phyloP scores from a whole-genome alignment of 805 yeast genomes.

The Tanozyma kutaoensis region DNA sequence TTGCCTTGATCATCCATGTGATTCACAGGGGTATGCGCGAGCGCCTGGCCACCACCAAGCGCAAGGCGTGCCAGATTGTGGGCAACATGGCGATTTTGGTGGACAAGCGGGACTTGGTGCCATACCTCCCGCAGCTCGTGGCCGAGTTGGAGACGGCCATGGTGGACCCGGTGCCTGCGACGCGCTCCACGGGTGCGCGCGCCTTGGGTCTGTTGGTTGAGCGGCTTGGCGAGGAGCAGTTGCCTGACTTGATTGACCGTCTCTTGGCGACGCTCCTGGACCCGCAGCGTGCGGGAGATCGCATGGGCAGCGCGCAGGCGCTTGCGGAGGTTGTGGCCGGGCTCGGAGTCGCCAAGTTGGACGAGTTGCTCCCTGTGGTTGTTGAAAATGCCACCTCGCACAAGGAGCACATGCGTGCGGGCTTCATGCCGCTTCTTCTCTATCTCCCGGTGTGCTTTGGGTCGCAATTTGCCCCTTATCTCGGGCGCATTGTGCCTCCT shows the following conservation, averaged over 20 bases:
- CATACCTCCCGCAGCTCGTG: constrained; percentile 68
- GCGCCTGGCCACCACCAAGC: constrained; percentile 84
- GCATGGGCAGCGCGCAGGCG: constrained; percentile 96
- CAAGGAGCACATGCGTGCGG: constrained; percentile 72
- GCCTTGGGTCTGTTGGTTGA: constrained; percentile 95
- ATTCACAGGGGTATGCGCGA: constrained; percentile 93
- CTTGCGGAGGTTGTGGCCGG: constrained; percentile 90
- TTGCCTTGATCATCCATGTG: constrained; percentile 89
- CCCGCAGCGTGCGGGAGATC: constrained; percentile 71
- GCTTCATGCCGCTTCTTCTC: constrained; percentile 79
- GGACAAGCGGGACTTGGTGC: constrained; percentile 72
- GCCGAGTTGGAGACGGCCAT: constrained; percentile 81
- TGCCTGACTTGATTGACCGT: constrained; percentile 84
- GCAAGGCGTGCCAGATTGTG: constrained; percentile 93
- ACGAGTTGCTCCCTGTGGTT: constrained; percentile 75
- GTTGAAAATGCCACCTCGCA: constrained; percentile 55
- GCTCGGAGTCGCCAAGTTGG: constrained; percentile 75
- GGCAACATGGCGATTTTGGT: constrained; percentile 98
- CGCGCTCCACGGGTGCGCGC: constrained; percentile 94
- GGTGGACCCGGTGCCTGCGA: constrained; percentile 97
- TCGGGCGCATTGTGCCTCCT: constrained; percentile 79
- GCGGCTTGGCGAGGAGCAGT: constrained; percentile 88
- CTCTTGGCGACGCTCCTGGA: constrained; percentile 67
- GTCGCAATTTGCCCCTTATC: constrained; percentile 78
- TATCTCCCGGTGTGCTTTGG: constrained; percentile 94